Conservation (phyloP, 495 filamentous ascomycete genomes). For the Geoglossum glabrum region DNA sequence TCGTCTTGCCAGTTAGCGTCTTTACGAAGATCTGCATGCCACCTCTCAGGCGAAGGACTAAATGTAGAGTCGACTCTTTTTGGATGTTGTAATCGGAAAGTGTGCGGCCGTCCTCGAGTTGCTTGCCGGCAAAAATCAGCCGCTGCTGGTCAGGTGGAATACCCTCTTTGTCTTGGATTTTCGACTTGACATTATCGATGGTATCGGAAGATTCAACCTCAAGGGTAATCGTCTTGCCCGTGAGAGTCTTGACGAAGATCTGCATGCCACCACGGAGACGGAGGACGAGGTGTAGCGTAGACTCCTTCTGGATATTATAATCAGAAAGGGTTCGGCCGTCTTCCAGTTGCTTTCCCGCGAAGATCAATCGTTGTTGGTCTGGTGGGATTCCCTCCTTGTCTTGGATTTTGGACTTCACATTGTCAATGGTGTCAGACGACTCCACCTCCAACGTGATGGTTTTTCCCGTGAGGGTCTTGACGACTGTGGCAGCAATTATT, state of each 20-base stretch:
- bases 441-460: constrained; percentile 98
- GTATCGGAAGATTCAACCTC: constrained; percentile 45
- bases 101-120: constrained; percentile 81
- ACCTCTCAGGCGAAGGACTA: constrained; percentile 92
- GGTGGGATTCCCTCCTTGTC: constrained; percentile 65
- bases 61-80: constrained; percentile 93
- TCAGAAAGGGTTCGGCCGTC: constrained; percentile 51
- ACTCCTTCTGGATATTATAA: constrained; percentile 59
- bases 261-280: constrained; percentile 60
- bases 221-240: constrained; percentile 51
- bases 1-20: constrained; percentile 83
- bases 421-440: constrained; percentile 90
- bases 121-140: constrained; percentile 93
- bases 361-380: constrained; percentile 58
- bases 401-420: constrained; percentile 69
- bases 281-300: constrained; percentile 47
- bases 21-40: constrained; percentile 96
- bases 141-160: constrained; percentile 90
- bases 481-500: constrained; percentile 25
- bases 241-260: constrained; percentile 54
- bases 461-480: constrained; percentile 87
- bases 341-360: constrained; percentile 53
- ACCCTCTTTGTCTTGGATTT: constrained; percentile 82
- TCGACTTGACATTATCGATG: constrained; percentile 36
- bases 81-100: constrained; percentile 97